phyloP scores from a whole-genome alignment of 2,329 filamentous ascomycete species.

The Cadophora sp. region DNA sequence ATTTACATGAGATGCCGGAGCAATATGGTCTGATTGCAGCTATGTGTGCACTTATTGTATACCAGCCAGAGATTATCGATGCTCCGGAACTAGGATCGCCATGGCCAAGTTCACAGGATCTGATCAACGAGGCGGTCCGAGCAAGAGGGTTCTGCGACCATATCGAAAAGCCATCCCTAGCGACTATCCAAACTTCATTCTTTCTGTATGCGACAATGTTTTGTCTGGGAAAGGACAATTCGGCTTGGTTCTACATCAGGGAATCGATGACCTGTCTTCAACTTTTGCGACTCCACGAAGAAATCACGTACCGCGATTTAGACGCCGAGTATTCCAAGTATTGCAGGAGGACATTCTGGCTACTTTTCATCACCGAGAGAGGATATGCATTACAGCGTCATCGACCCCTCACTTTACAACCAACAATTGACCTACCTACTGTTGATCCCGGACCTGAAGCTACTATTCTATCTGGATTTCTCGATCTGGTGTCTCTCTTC shows the following conservation, averaged over 20 bases:
- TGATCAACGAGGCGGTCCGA: slow-evolving; percentile 43
- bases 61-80: slow-evolving; percentile 42
- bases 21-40: slow-evolving; percentile 43
- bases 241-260: slow-evolving; percentile 46
- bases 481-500: slow-evolving; percentile 40
- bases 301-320: slow-evolving; percentile 37
- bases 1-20: slow-evolving; percentile 30
- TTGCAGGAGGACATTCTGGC: slow-evolving; percentile 40
- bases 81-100: slow-evolving; percentile 2
- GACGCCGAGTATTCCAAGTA: slow-evolving; percentile 25
- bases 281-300: slow-evolving; percentile 43
- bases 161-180: slow-evolving; percentile 42
- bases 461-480: slow-evolving; percentile 44
- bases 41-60: slow-evolving; percentile 43
- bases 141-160: slow-evolving; percentile 39
- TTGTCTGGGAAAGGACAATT: slow-evolving; percentile 45
- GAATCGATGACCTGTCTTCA: slow-evolving; percentile 45
- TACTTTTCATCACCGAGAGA: slow-evolving; percentile 46
- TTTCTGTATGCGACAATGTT: slow-evolving; percentile 46
- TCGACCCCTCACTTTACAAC: slow-evolving; percentile 40
- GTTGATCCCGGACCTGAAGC: slow-evolving; percentile 36
- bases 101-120: slow-evolving; percentile 26
- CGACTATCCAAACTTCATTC: slow-evolving; percentile 45
- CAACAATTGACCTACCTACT: slow-evolving; percentile 39
- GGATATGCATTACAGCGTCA: slow-evolving; percentile 46